Conservation (phyloP, 2,329 filamentous ascomycete genomes). For the Didymella arachidicola region DNA sequence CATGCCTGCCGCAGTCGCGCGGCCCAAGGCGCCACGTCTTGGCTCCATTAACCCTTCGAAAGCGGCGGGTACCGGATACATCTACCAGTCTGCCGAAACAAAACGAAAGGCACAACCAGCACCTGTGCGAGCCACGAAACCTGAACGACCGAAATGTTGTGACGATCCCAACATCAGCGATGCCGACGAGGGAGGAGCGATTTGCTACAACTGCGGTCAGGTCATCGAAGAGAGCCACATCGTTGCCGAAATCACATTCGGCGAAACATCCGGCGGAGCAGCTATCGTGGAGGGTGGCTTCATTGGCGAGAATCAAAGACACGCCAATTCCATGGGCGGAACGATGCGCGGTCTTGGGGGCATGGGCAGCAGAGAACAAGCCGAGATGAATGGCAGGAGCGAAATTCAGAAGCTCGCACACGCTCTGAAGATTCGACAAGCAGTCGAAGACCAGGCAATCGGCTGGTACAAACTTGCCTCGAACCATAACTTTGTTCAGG, state of each 20-base stretch:
- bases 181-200: conserved; percentile 27
- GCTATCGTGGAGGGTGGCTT: conserved; percentile 91
- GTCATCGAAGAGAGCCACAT: conserved; percentile 88
- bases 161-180: conserved; percentile 35
- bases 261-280: conserved; percentile 83
- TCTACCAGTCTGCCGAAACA: conserved; percentile 30
- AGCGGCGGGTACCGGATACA: conserved; percentile 24
- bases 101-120: conserved; percentile 32
- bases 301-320: conserved; percentile 84
- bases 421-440: conserved; percentile 50
- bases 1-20: conserved; percentile 27
- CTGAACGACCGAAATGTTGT: conserved; percentile 39
- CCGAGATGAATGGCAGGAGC: conserved; percentile 64
- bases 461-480: conserved; percentile 58
- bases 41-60: conserved; percentile 34
- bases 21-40: conserved; percentile 34
- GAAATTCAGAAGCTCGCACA: conserved; percentile 51
- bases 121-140: conserved; percentile 26
- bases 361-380: conserved; percentile 67
- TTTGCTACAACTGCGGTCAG: conserved; percentile 82
- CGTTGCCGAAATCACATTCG: conserved; percentile 89
- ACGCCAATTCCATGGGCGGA: conserved; percentile 68
- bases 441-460: conserved; percentile 50
- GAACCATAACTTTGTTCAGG: conserved; percentile 67
- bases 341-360: conserved; percentile 56